Base-by-base conservation (phyloP, 345 rosid species). In the Cochlearia excelsa region DNA sequence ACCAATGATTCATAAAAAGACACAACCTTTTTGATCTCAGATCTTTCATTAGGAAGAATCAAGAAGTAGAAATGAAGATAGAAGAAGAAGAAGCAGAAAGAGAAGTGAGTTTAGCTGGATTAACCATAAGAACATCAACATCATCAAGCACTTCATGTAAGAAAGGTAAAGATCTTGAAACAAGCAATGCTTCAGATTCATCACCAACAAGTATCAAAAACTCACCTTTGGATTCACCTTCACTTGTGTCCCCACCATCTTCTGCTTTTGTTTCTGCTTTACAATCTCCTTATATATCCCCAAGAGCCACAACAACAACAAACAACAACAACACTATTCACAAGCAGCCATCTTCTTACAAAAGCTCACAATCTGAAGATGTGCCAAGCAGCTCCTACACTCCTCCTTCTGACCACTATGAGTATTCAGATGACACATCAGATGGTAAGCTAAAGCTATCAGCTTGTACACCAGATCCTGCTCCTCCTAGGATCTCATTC, bases 261-360 rank as follows among this genome's bases (percentile, higher is more conserved):
- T 91, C 96, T 7, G 96, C 95, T 61, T 87, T 91, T 67, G 95
- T 88, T 66, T 91, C 98, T 5, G 95, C 98, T 67, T 65, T 91
- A 30, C 95, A 88, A 69, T 91, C 98, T 26, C 98, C 98, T 2
- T 91, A 88, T 71, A 85, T 91, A 59, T 88, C 98, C 45, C 98
- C 98, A 10, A 79, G 94, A 67, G 93, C 88, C 71, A 57, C 63
- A 3, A 47, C 57, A 33, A 55, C 63, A 55, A 33, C 46, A 16
- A 16, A 16, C 23, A 16, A 16, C 23, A 16, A 16, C 23, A 16
- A 16, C 57, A 71, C 83, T 28, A 72, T 72, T 54, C 74, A 77
- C 33, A 68, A 70, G 30, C 71, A 61, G 30, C 75, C 85, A n/a
- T 79, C 80, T 48, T 76, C 78, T 2, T 84, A 62, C 79, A 51